Percentiles rank a stretch among this genome's conserved stretches.
These are phyloP conservation scores for Kodamaea fungicola DNA, from an alignment of 1,139 yeast genomes.

Conservation along the genomic window DNA sequence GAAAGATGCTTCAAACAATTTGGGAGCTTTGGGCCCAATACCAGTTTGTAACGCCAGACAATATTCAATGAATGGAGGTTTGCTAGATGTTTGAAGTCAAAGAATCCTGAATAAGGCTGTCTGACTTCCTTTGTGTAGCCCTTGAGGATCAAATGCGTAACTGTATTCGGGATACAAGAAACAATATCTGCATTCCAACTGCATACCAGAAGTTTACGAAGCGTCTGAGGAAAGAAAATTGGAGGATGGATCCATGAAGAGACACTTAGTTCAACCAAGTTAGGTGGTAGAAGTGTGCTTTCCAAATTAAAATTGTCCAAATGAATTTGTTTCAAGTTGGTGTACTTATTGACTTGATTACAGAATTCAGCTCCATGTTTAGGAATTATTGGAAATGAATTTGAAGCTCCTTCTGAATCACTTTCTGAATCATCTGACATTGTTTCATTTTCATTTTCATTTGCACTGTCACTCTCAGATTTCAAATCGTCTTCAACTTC, in stretches of 20 bases:
- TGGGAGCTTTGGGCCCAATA: not conserved
- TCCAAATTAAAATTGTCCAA: not conserved
- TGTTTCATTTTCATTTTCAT: too few relatives aligned
- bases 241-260: not conserved
- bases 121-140: not conserved
- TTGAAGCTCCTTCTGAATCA: not conserved
- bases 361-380: not conserved
- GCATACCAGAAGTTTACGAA: not conserved
- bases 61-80: not conserved
- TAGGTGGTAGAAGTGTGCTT: not conserved
- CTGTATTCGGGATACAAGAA: not conserved
- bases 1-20: not conserved
- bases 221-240: not conserved
- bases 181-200: not conserved
- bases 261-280: not conserved
- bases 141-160: not conserved
- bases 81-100: not conserved
- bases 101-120: not conserved
- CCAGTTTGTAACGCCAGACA: not conserved
- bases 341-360: not conserved
- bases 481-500: too few relatives aligned
- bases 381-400: not conserved
- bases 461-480: too few relatives aligned
- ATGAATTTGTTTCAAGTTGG: not conserved
- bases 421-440: not conserved